Conservation (phyloP, 116 monocot genomes). For the Cymodocea nodosa region DNA sequence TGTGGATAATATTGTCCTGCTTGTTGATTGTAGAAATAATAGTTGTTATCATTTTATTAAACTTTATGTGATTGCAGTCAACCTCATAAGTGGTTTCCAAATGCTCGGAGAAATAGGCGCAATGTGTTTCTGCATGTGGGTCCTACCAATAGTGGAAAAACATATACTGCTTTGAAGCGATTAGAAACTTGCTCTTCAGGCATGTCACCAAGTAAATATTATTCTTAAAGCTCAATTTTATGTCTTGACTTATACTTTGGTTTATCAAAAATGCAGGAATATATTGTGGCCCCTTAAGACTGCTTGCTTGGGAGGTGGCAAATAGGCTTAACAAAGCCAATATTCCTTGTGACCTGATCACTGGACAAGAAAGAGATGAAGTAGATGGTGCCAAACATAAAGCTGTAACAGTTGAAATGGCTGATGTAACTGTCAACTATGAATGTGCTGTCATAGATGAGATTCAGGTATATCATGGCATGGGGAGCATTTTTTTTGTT, state of each 20-base stretch:
- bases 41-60: background rate
- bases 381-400: constrained; percentile 77
- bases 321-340: constrained; percentile 86
- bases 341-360: constrained; percentile 80
- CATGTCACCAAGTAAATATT: constrained; percentile 3
- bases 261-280: constrained; percentile 43
- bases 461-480: constrained; percentile 55
- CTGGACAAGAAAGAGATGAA: constrained; percentile 88
- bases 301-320: constrained; percentile 89
- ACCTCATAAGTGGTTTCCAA: constrained; percentile 93
- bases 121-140: constrained; percentile 90
- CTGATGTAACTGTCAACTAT: constrained; percentile 55
- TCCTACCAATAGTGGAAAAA: constrained; percentile 98
- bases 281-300: constrained; percentile 95
- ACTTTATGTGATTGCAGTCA: constrained; percentile 15
- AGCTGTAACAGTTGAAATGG: constrained; percentile 91
- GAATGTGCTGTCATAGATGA: constrained; percentile 92
- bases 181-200: constrained; percentile 74
- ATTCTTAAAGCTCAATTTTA: background rate
- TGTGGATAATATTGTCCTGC: background rate
- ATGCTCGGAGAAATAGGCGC: constrained; percentile 75
- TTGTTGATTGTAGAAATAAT: background rate
- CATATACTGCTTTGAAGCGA: constrained; percentile 85
- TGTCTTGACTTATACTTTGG: background rate
- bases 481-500: background rate